These are phyloP conservation scores for Solanum lignicaule DNA, from an alignment of 257 asterid species.

Conservation along the genomic window DNA sequence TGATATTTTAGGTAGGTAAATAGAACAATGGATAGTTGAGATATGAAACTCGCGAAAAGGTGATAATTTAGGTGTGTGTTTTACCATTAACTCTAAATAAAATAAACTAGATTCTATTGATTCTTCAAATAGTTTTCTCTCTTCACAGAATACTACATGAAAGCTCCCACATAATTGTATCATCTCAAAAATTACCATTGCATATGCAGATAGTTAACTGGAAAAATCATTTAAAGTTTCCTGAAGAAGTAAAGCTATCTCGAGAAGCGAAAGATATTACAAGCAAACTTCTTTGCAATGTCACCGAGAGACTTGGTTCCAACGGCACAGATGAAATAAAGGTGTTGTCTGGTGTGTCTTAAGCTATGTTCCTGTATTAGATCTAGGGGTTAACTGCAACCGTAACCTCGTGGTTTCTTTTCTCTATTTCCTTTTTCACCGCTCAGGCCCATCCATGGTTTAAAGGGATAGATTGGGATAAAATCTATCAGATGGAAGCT, in stretches of 20 bases:
- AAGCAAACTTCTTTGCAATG: constrained; percentile 80
- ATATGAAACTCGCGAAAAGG: neutral
- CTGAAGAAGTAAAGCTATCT: constrained; percentile 83
- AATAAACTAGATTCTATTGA: neutral
- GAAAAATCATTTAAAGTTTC: constrained; percentile 85
- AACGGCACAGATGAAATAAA: constrained; percentile 82
- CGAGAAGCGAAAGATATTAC: constrained; percentile 72
- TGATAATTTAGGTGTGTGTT: neutral
- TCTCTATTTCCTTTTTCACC: neutral
- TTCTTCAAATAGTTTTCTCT: neutral
- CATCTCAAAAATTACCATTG: neutral
- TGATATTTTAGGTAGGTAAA: neutral
- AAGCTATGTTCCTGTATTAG: constrained; percentile 12
- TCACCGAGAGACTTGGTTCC: constrained; percentile 80
- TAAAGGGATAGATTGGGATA: constrained; percentile 67
- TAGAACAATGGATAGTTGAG: neutral
- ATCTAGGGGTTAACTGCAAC: constrained; percentile 11
- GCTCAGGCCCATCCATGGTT: constrained; percentile 83
- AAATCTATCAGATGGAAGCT: constrained; percentile 75
- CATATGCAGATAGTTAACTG: constrained; percentile 81
- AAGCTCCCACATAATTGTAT: neutral
- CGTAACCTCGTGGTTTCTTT: neutral
- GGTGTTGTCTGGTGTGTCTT: constrained; percentile 56
- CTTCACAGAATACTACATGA: neutral
- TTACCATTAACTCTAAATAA: neutral